Evolutionary conservation across 2,329 filamentous ascomycete species (phyloP).

Genomic region (Cladophialophora chaetospira): DNA sequence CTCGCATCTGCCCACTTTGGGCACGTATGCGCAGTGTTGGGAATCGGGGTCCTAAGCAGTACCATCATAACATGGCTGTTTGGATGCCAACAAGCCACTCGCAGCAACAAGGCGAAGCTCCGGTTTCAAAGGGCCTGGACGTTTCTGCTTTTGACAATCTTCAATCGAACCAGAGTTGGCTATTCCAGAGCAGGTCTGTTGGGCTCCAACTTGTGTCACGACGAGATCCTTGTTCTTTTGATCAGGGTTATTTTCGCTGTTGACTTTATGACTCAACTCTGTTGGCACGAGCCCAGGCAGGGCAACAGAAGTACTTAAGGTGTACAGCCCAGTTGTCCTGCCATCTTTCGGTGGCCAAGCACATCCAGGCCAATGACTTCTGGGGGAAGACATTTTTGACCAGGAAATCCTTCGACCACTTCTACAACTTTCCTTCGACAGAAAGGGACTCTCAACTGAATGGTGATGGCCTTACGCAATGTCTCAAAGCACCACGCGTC

Average conservation of each 20-base stretch:
- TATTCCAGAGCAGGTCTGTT: neutral
- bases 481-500: no score
- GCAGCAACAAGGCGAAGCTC: slow-evolving; percentile 1
- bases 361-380: no score
- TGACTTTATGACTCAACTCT: neutral
- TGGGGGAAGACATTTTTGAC: no score
- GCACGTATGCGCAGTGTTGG: neutral
- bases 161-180: neutral
- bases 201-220: neutral
- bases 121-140: neutral
- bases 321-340: neutral
- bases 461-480: no score
- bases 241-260: neutral
- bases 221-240: neutral
- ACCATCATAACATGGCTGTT: slow-evolving; percentile 4
- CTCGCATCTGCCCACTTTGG: neutral
- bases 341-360: no score
- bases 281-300: neutral
- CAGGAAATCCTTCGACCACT: no score
- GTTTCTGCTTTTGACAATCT: neutral
- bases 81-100: slow-evolving; percentile 1
- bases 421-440: no score
- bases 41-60: neutral
- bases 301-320: neutral
- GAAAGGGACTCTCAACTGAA: no score